Base-by-base conservation (phyloP, 2,329 filamentous ascomycete genomes). In the Sclerotinia glacialis region DNA sequence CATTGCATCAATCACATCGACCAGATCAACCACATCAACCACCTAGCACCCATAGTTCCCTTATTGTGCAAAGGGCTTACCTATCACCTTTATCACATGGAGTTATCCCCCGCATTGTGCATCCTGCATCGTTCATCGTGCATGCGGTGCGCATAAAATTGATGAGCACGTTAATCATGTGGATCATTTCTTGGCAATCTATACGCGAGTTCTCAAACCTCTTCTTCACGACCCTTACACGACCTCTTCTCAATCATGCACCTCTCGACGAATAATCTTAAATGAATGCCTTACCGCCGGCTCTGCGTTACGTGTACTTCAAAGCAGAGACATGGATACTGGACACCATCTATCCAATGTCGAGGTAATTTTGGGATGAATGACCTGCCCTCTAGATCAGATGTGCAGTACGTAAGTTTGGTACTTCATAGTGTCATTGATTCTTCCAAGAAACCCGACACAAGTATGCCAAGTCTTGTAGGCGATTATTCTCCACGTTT, bases 181-280 rank as follows among this genome's bases (percentile, higher is more conserved):
- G 44, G 56, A 23, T 60, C 12, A 59, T 34, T 59, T 3, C 56
- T 59, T 59, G 56, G 56, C 42, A 59, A 14, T 34, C 18, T 40
- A 59, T 60, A 47, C 42, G 56, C 56, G 56, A 60, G 16, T 60
- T 60, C 42, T n/a, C 42, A 46, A 16, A 42, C 46, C 28, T 26
- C 40, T 44, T 34, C 47, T 60, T 21, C 11, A 21, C 37, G 37
- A 40, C 37, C 37, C 37, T 59, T 18, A 47, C 12, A 34, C 42
- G 16, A 59, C 9, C 5, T 54, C 12, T 34, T 59, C 44, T 2
- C 54, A 58, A 58, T 53, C 50, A 12, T 53, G 12, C 5, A 53
- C 6, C n/a, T 34, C 18, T 14, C 2, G 31, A 34, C 52, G 52
- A 54, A 34, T 54, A 34, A 21, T 18, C 11, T 54, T 31, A 54